Evolutionary conservation across 78 protist genomes (phyloP).

Genomic region (Abeoforma whisleri): DNA sequence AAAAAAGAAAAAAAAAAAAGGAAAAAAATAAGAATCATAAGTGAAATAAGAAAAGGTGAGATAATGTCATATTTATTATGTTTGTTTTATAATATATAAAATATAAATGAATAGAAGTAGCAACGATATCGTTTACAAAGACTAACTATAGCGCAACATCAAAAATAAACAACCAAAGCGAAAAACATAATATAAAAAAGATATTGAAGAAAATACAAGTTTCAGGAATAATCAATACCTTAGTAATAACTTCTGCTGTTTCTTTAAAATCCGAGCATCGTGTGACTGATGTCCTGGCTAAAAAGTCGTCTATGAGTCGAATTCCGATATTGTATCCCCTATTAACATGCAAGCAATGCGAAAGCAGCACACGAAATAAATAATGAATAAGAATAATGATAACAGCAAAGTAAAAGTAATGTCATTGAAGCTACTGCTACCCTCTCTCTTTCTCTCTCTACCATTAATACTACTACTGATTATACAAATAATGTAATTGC

Average conservation of each 20-base stretch:
- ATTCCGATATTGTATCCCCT: slow-evolving; percentile 90
- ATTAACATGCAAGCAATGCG: not conserved
- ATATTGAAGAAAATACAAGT: not conserved
- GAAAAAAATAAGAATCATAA: too few relatives aligned
- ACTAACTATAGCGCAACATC: not conserved
- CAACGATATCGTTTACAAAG: not conserved
- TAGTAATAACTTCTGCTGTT: slow-evolving; percentile 86
- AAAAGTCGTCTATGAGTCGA: slow-evolving; percentile 86
- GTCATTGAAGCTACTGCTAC: too few relatives aligned
- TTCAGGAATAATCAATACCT: slow-evolving; percentile 36
- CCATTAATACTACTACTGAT: not conserved
- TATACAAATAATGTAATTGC: not conserved
- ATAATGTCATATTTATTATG: too few relatives aligned
- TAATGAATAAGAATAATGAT: not conserved
- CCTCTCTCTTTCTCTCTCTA: not conserved
- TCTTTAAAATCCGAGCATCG: slow-evolving; percentile 68
- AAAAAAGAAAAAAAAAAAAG: too few relatives aligned
- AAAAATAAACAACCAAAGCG: too few relatives aligned
- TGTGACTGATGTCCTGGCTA: slow-evolving; percentile 66
- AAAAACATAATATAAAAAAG: too few relatives aligned
- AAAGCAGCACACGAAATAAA: not conserved
- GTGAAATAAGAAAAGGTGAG: too few relatives aligned
- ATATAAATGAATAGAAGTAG: not conserved
- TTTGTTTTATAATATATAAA: too few relatives aligned
- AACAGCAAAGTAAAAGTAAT: too few relatives aligned